A percentile compares a stretch with the other conserved stretches of the same genome.
These are phyloP conservation scores for Pleurozium schreberi DNA, from an alignment of 225 moss, liverwort and hornwort genomes.

Conservation along the genomic window DNA sequence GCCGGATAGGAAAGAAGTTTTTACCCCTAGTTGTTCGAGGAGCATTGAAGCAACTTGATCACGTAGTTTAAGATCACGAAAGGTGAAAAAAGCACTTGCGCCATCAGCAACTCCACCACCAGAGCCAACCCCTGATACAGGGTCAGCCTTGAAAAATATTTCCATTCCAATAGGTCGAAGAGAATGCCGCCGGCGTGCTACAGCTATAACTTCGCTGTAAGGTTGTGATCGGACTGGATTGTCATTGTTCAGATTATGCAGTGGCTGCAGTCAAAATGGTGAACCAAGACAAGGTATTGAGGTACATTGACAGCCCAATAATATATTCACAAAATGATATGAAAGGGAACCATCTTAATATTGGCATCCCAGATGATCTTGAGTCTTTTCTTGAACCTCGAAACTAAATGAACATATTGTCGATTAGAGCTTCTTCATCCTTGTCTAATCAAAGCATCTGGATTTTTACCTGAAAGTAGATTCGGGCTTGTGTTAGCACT, in stretches of 20 bases:
- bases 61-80: conserved; percentile 57
- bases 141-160: conserved; percentile 69
- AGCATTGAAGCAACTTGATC: conserved; percentile 60
- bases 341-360: neutral
- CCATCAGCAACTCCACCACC: conserved; percentile 70
- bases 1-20: neutral
- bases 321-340: neutral
- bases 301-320: neutral
- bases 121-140: conserved; percentile 31
- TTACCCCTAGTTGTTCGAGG: conserved; percentile 87
- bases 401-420: neutral
- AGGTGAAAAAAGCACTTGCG: conserved; percentile 91
- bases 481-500: conserved; percentile 79
- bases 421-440: neutral
- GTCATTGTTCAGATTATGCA: conserved; percentile 90
- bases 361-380: neutral
- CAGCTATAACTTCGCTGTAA: conserved; percentile 73
- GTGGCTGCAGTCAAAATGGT: conserved; percentile 59
- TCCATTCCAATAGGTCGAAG: conserved; percentile 85
- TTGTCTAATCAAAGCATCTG: neutral
- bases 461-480: conserved; percentile 81
- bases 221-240: conserved; percentile 94
- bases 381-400: neutral
- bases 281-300: neutral
- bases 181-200: conserved; percentile 90